Base-by-base conservation (phyloP, 306 rosid species). In the Trifolium repens region DNA sequence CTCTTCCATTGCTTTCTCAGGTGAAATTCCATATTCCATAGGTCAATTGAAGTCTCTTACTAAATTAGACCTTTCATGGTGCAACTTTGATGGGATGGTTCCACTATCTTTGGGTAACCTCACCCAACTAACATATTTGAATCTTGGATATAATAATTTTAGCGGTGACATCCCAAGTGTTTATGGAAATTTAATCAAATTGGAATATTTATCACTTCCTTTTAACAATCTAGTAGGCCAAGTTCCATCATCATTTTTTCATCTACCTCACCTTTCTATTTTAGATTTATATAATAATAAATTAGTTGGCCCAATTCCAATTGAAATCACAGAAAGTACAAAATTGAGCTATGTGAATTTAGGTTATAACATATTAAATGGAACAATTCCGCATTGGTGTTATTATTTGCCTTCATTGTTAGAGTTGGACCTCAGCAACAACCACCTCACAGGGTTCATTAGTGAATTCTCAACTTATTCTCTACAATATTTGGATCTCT, bases 21-120 rank as follows among this genome's bases (percentile, higher is more conserved):
- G 81, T 26, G 34, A 32, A 62, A 49, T 78, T 44, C 75, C 78
- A 0, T 2, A 46, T 46, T 73, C 70, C 13, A 73, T 62, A 7
- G 26, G 27, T 0, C 53, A 63, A 1, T 35, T 74, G 53, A 74
- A 17, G 50, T 63, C 16, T 47, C 78, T 74, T 26, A 34, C 35
- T 30, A 0, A 5, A 0, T 67, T 73, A 26, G 0, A 0, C 3
- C 37, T 74, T 12, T 0, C 0, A 0, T 0, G 0, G 0, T 47
- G 39, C 34, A 4, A 47, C 2, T 34, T 74, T 34, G 4, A 32
- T 44, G 78, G 78, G 6, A 8, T 44, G 7, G 10, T 69, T 47
- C 70, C 81, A 22, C 0, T 5, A 1, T 77, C 69, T 2, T 9
- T 80, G 1, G 60, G 75, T 50, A 84, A 84, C 40, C 74, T 77